phyloP scores from a whole-genome alignment of 225 moss, liverwort and hornwort species.

The Ulota crispa region DNA sequence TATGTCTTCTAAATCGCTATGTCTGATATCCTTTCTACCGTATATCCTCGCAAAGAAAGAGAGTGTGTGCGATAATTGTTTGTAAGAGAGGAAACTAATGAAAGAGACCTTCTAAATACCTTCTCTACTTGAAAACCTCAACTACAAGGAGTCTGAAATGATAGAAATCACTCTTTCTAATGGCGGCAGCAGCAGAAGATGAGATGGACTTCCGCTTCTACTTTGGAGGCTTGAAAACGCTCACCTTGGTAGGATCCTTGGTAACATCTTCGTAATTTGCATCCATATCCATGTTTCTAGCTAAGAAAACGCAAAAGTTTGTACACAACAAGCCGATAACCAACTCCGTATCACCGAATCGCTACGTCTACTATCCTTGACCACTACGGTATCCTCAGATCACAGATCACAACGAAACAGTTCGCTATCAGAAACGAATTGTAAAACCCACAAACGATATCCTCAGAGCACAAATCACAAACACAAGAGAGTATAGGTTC shows the following conservation, averaged over 20 bases:
- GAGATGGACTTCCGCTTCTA: background rate
- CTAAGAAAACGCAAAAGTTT: too few relatives aligned
- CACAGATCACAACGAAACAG: background rate
- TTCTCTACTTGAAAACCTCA: background rate
- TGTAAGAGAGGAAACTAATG: background rate
- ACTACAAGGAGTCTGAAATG: background rate
- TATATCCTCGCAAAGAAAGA: background rate
- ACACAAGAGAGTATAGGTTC: background rate
- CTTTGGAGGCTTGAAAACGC: background rate
- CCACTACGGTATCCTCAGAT: background rate
- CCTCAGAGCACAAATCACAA: background rate
- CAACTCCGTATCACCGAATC: background rate
- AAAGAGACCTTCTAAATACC: background rate
- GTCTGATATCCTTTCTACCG: background rate
- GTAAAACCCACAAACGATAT: background rate
- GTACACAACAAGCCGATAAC: background rate
- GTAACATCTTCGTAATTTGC: background rate
- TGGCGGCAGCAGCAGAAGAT: background rate
- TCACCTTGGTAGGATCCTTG: background rate
- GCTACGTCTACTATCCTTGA: background rate
- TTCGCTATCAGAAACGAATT: background rate
- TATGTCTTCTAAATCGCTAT: background rate
- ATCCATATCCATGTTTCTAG: background rate
- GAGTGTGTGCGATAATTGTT: background rate
- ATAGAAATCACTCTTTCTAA: background rate